Evolutionary conservation across 129 eudicot species (phyloP), one percentile per base, ranked within the genome.

Genomic region (Cynara cardunculus): DNA sequence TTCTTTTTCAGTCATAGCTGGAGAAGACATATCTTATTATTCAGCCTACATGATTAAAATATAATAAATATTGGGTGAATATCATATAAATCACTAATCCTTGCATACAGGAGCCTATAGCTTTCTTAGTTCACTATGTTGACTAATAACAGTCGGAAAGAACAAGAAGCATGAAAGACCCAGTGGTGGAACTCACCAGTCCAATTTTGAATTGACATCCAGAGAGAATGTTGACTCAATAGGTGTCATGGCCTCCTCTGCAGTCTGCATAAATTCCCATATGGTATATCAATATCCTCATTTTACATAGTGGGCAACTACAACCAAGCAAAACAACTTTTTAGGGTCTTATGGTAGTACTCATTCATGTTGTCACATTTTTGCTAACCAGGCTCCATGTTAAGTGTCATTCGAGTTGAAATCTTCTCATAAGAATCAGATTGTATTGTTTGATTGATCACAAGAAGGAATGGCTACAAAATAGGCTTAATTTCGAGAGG

Each of bases 231-330:
- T 91, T 76, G 99, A 95, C 79, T 95, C 99, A 76, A 95, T 95
- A 65, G 99, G 99, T 21, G 99, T 95, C 99, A 95, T 95, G 46
- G 99, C 99, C 88, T 92, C 99, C 87, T 90, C 91, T 39, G 99
- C 99, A 31, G 97, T 95, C 99, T 95, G 90, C 85, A 78, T 35
- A 72, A 7, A 49, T 44, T 77, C 21, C 56, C 71, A 74, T n/a
- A 79, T 74, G 76, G 35, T 22, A 79, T 34, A 67, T 49, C 24
- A 26, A 34, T 27, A 3, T 18, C 26, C 83, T 70, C 25, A 66
- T 39, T 61, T 7, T 32, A 73, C 31, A 7, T 76, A 27, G 64
- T 41, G 31, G 59, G 65, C 34, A 65, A 6, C 64, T 62, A 81
- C 79, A 74, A 39, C 70, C 32, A 27, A n/a, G 31, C 27, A 35